Evolutionary conservation across 306 rosid species (phyloP).

Genomic region (Vigna reflexopilosa): DNA sequence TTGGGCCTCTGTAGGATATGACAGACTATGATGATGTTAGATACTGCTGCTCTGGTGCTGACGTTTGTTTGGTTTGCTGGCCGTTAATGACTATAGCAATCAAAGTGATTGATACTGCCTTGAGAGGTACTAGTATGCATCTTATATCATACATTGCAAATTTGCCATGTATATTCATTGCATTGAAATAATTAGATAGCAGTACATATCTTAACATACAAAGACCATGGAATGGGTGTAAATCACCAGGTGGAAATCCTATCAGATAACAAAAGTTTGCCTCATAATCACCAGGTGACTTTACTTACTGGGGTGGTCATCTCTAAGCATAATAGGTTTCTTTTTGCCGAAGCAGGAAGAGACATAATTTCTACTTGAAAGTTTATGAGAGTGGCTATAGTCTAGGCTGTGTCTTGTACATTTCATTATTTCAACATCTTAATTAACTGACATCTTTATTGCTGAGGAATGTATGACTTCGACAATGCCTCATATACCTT

Average conservation of each 20-base stretch:
- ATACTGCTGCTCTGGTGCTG: conserved; percentile 98
- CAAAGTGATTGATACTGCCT: conserved; percentile 82
- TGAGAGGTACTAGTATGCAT: conserved; percentile 65
- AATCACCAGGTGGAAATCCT: no score
- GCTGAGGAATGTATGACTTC: conserved; percentile 20
- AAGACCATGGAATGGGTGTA: no score
- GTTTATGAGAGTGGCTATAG: not conserved
- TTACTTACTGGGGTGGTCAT: not conserved
- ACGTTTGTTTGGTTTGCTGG: conserved; percentile 94
- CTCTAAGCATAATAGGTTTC: not conserved
- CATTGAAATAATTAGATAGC: not conserved
- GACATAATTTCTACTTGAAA: conserved; percentile 16
- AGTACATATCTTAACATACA: no score
- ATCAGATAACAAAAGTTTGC: no score
- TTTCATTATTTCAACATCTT: not conserved
- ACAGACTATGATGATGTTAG: conserved; percentile 91
- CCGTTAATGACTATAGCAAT: conserved; percentile 91
- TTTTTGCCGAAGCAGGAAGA: conserved; percentile 1
- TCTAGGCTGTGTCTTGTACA: not conserved
- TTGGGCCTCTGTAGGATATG: conserved; percentile 67
- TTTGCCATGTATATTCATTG: not conserved
- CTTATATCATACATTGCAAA: conserved; percentile 13
- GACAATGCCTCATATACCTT: conserved; percentile 8
- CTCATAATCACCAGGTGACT: no score
- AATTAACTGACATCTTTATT: not conserved